These are phyloP conservation scores for Alternaria consortialis DNA, from an alignment of 2,329 filamentous ascomycete genomes.

Conservation along the genomic window DNA sequence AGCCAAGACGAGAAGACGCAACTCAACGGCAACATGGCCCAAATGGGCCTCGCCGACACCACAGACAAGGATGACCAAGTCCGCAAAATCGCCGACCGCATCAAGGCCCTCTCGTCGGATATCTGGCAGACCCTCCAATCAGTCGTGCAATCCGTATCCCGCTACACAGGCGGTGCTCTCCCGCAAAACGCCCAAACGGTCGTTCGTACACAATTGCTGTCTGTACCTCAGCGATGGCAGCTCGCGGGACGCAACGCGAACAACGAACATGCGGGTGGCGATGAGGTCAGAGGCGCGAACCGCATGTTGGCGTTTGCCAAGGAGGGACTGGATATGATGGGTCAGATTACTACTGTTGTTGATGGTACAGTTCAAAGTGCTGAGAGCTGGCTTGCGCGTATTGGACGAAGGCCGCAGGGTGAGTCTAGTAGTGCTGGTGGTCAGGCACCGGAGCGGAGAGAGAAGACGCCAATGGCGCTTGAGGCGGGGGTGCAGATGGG, in stretches of 20 bases:
- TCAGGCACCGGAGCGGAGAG: slow-evolving; percentile 3
- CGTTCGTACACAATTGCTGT: slow-evolving; percentile 84
- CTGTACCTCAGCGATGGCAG: slow-evolving; percentile 83
- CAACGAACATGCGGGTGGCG: slow-evolving; percentile 29
- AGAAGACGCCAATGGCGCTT: slow-evolving; percentile 28
- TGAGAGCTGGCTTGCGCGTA: slow-evolving; percentile 86
- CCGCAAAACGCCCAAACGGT: slow-evolving; percentile 87
- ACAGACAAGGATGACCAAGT: slow-evolving; percentile 52
- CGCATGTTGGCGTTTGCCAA: slow-evolving; percentile 85
- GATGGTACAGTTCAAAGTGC: slow-evolving; percentile 90
- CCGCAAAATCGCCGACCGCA: slow-evolving; percentile 75
- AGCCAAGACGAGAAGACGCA: slow-evolving; percentile 21
- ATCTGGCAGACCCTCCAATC: slow-evolving; percentile 70
- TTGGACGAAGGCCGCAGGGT: slow-evolving; percentile 59
- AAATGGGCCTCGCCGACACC: slow-evolving; percentile 27
- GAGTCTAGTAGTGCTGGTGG: background rate
- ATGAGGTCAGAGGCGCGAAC: slow-evolving; percentile 68
- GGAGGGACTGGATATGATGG: slow-evolving; percentile 93
- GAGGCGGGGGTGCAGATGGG: slow-evolving; percentile 6
- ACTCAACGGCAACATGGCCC: slow-evolving; percentile 26
- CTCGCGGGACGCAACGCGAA: slow-evolving; percentile 67
- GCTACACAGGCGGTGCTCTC: slow-evolving; percentile 88
- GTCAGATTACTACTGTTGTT: slow-evolving; percentile 85
- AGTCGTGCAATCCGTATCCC: slow-evolving; percentile 84
- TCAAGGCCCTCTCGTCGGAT: slow-evolving; percentile 68